Evolutionary conservation across 768 basidiomycete genomes (phyloP), one percentile per base, ranked within the genome.

Genomic region (Boletus speciosus): DNA sequence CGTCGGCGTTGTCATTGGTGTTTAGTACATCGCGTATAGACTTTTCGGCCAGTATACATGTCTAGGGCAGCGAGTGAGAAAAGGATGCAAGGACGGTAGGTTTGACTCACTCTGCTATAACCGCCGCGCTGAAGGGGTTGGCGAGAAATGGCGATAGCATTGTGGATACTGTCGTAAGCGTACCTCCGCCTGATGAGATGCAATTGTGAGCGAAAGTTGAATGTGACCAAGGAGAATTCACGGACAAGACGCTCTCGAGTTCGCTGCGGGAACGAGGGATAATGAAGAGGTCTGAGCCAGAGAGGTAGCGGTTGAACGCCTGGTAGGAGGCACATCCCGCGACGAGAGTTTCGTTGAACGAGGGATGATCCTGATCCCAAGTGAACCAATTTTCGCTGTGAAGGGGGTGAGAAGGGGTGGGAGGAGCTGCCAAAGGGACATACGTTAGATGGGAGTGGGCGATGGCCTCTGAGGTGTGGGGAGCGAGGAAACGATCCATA

Each of bases 261-360:
- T 90, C 86, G 47, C 65, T 68, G 57, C 80, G 77, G 15, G 81
- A 82, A 34, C 81, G 77, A 16, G 90, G 90, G 9, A 84, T 63
- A 48, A 91, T 78, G 63, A 86, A 84, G 4, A 93, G 73, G 72
- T 90, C 87, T 47, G 80, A 77, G 31, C 86, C 88, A 39, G 76
- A 74, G 45, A 90, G 79, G 60, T 83, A 92, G 50, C 89, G 85
- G 60, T 81, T 81, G 62, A 92, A 82, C 3, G 89, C 86, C 59
- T 85, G 78, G 70, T 92, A 92, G 5, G 89, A 84, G n/a, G 90
- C 88, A 61, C 82, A 88, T 21, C 84, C 81, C 1, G 89, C 85
- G 39, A 90, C 81, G 53, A 90, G 79, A 3, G 81, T 82, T 68
- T 90, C 88, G 72, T 88, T 78, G 64, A 87, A 75, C 12, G 81